A percentile compares a stretch with the other conserved stretches of the same genome.
phyloP scores from a whole-genome alignment of 2,329 filamentous ascomycete genomes.

The Calonectria multiphialidica region DNA sequence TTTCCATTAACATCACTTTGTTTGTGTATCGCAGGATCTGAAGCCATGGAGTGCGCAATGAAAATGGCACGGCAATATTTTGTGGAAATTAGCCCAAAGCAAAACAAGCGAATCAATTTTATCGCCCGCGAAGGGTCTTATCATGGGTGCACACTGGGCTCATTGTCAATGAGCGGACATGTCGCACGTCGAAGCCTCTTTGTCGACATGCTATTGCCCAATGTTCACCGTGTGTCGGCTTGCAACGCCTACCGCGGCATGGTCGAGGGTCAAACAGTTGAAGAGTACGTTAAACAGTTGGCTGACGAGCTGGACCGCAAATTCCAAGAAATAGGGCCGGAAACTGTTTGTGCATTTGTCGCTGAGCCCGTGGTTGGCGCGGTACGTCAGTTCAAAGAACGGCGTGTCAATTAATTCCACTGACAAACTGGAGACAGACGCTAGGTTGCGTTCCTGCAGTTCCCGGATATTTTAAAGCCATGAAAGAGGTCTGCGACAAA shows the following conservation, averaged over 20 bases:
- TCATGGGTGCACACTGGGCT: slow-evolving; percentile 37
- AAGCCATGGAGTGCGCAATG: slow-evolving; percentile 55
- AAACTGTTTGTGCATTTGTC: slow-evolving; percentile 61
- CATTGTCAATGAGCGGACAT: slow-evolving; percentile 32
- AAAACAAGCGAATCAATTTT: slow-evolving; percentile 47
- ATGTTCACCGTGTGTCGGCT: slow-evolving; percentile 25
- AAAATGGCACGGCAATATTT: slow-evolving; percentile 62
- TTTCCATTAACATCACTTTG: not conserved
- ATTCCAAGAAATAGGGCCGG: slow-evolving; percentile 58
- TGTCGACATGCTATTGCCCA: slow-evolving; percentile 30
- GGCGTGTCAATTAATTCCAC: too few relatives aligned
- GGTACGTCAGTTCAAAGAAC: slow-evolving; percentile 17
- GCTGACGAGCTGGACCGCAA: slow-evolving; percentile 60
- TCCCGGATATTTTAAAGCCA: slow-evolving; percentile 47
- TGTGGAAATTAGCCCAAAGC: slow-evolving; percentile 54
- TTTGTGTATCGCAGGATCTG: slow-evolving; percentile 57
- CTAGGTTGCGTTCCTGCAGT: slow-evolving; percentile 35
- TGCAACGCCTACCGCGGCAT: slow-evolving; percentile 37
- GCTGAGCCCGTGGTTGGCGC: slow-evolving; percentile 58
- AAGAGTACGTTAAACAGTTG: slow-evolving; percentile 54
- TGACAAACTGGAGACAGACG: slow-evolving; percentile 14
- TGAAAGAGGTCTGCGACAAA: slow-evolving; percentile 65
- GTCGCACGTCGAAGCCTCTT: slow-evolving; percentile 39
- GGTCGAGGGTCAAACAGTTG: slow-evolving; percentile 49
- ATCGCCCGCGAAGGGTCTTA: slow-evolving; percentile 32